A percentile compares a stretch with the other conserved stretches of the same genome.
Evolutionary conservation across 225 moss, liverwort and hornwort species (phyloP).

Genomic region (Thuidium tamariscinum): DNA sequence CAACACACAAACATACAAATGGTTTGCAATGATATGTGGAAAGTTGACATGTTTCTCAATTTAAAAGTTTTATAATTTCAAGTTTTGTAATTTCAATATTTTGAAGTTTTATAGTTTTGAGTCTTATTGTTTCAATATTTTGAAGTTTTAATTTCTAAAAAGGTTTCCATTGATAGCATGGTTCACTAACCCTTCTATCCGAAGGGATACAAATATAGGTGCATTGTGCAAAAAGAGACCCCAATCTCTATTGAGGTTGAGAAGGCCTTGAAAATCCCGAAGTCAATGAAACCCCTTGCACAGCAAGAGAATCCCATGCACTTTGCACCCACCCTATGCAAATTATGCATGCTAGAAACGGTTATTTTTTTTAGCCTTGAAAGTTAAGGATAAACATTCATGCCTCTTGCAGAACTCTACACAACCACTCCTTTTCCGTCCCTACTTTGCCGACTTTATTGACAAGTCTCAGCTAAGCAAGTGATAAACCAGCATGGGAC

Average conservation of each 20-base stretch:
- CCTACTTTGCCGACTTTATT: background rate
- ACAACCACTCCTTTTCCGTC: background rate
- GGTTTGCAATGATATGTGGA: too few relatives aligned
- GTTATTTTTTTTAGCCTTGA: background rate
- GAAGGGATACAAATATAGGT: rapidly evolving
- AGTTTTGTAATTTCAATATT: too few relatives aligned
- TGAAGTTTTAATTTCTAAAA: background rate
- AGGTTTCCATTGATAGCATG: background rate
- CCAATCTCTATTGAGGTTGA: background rate
- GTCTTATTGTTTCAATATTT: too few relatives aligned
- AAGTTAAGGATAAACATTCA: background rate
- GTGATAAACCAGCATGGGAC: background rate
- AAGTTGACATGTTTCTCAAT: too few relatives aligned
- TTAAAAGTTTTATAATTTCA: background rate
- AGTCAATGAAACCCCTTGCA: background rate
- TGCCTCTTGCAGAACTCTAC: background rate
- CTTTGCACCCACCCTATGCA: background rate
- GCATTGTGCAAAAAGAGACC: rapidly evolving
- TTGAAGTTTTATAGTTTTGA: background rate
- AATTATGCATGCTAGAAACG: background rate
- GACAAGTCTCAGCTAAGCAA: background rate
- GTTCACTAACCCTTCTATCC: background rate
- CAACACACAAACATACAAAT: too few relatives aligned
- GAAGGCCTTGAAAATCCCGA: background rate
- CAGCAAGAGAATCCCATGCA: background rate